Base-by-base conservation (phyloP, 805 yeast species). In the Candida tallmaniae region DNA sequence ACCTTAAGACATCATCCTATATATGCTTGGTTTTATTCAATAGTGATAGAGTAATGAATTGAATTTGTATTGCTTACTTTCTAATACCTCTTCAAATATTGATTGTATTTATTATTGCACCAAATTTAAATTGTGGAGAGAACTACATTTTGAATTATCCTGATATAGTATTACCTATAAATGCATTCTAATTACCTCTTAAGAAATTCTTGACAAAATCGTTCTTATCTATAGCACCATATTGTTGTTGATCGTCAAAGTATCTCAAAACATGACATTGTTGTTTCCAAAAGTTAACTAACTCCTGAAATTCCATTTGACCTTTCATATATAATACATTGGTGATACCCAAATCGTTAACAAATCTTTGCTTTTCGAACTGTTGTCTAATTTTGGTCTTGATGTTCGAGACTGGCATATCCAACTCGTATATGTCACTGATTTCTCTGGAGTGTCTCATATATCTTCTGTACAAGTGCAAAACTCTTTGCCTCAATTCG, bases 261-360 rank as follows among this genome's bases (percentile, higher is more conserved):
- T 80, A 85, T 62, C 81, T 77, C 78, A 83, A 69, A 29, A 85
- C 86, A 59, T 85, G 94, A 44, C 89, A 76, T 54, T 76, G 78
- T 68, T 86, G 95, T 59, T 85, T 86, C 95, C 95, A 85, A 68
- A 85, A 85, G 63, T 86, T 86, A 51, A 80, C 73, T 52, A 84
- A 71, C 55, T 85, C 95, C 64, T 85, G 95, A 62, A 78, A 86
- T 58, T 86, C 95, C 93, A 83, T 83, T 52, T 83, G 88, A 5
- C 90, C 95, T 65, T 84, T 83, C 65, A 83, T 78, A 46, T 76
- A 76, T 38, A 86, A 67, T 12, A 83, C 72, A 59, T 85, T 86
- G 44, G 73, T 69, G 29, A 81, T 74, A 22, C 76, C 75, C 45
- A 80, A 56, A 51, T 82, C 86, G 34, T 65, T 65, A 34, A 84